Evolutionary conservation across 2,329 filamentous ascomycete genomes (phyloP), one percentile per base, ranked within the genome.

Genomic region (Cercospora zeina): DNA sequence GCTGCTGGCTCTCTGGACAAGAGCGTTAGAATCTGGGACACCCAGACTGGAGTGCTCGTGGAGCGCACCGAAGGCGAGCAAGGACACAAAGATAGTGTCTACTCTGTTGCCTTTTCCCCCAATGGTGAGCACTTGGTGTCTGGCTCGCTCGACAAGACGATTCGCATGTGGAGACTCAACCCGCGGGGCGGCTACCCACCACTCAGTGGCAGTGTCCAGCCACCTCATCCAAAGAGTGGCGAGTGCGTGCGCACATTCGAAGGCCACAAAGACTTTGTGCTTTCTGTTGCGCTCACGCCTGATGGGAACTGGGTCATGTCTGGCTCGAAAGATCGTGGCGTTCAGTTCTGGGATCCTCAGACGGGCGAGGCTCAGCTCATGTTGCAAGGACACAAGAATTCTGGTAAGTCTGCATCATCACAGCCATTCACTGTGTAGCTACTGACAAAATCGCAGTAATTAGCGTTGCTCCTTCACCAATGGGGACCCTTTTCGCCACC

Each of bases 331-430:
- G 95, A 99, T 74, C 87, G 95, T 56, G 93, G 95, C 54, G 95
- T 99, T 21, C 95, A 97, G 75, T 97, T 99, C 82, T 99, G 95
- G 95, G 93, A 99, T 74, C 93, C 95, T 19, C 85, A 89, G 71
- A 97, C 92, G 19, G 95, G 93, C 36, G 89, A 90, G 68, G 96
- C 93, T 1, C 93, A 97, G 79, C 89, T 99, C 75, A 97, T 97
- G 95, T 85, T 99, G 65, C 95, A 97, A 77, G 95, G 95, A 27
- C 95, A 99, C 77, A 97, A 97, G 83, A 97, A 97, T 79, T 96
- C 91, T 10, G 85, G 85, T 87, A 76, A 71, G 82, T 78, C 14
- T 36, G 31, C 16, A 7, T 10, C 27, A 5, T 37, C 9, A 19
- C 13, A 51, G 8, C 19, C 3, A 42, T 50, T 31, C n/a, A n/a